A percentile compares a stretch with the other conserved stretches of the same genome.
Evolutionary conservation across 1,139 yeast genomes (phyloP).

Genomic region (Kluyveromyces sp.): DNA sequence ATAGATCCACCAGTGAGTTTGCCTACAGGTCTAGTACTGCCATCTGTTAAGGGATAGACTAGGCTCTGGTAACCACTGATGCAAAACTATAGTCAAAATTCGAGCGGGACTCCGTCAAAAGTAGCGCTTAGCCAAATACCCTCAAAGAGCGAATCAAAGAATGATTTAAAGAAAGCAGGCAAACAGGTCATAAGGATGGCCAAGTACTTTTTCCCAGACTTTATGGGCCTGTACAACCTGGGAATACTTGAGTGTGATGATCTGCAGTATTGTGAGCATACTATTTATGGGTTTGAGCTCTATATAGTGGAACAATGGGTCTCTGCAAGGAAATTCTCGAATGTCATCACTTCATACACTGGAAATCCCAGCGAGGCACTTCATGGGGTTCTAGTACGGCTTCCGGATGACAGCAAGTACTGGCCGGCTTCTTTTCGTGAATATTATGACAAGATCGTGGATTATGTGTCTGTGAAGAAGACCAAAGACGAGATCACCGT

Average conservation of each 20-base stretch:
- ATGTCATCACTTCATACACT: slow-evolving; percentile 72
- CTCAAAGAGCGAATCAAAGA: background rate
- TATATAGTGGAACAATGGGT: slow-evolving; percentile 96
- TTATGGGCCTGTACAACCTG: slow-evolving; percentile 44
- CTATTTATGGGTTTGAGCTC: slow-evolving; percentile 68
- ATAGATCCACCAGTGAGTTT: no score
- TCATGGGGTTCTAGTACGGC: slow-evolving; percentile 51
- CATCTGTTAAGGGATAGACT: background rate
- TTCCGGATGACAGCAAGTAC: slow-evolving; percentile 44
- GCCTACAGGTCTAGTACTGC: background rate
- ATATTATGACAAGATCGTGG: slow-evolving; percentile 59
- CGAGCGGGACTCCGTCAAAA: background rate
- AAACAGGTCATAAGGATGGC: slow-evolving; percentile 11
- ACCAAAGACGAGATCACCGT: slow-evolving; percentile 47
- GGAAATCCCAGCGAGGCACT: slow-evolving; percentile 66
- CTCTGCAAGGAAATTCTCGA: slow-evolving; percentile 57
- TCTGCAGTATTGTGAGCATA: slow-evolving; percentile 38
- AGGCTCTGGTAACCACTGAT: background rate
- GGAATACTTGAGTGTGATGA: slow-evolving; percentile 37
- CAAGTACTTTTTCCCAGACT: slow-evolving; percentile 41
- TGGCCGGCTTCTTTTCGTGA: slow-evolving; percentile 57
- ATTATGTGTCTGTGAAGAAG: slow-evolving; percentile 47
- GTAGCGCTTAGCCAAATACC: background rate
- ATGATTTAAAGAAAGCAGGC: background rate
- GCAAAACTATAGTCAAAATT: background rate